Conservation (phyloP, 306 rosid genomes). For the Hylodesmum podocarpum region DNA sequence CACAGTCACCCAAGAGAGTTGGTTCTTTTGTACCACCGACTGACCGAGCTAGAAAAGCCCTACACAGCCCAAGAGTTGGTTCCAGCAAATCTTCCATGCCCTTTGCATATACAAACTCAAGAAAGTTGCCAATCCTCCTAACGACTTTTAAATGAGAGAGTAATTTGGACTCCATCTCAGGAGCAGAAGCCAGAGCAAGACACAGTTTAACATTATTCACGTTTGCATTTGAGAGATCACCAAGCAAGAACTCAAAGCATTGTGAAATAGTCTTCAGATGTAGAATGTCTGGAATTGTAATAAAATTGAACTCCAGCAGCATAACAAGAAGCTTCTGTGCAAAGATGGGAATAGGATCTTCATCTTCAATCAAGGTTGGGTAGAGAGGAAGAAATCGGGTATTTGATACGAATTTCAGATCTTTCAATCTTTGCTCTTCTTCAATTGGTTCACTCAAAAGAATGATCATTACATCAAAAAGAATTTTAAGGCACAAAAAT, state of each 20-base stretch:
- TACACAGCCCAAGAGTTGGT: slow-evolving; percentile 86
- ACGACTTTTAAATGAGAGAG: slow-evolving; percentile 93
- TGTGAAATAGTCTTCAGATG: slow-evolving; percentile 89
- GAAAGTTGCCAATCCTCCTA: slow-evolving; percentile 81
- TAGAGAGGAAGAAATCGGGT: slow-evolving; percentile 85
- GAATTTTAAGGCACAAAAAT: slow-evolving; percentile 87
- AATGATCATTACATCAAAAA: slow-evolving; percentile 79
- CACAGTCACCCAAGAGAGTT: slow-evolving; percentile 57
- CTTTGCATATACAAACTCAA: slow-evolving; percentile 82
- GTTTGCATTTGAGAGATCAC: slow-evolving; percentile 90
- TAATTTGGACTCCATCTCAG: slow-evolving; percentile 91
- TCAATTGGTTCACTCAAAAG: slow-evolving; percentile 73
- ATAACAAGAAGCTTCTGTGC: slow-evolving; percentile 99
- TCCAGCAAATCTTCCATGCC: slow-evolving; percentile 94
- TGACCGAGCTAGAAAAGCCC: slow-evolving; percentile 85
- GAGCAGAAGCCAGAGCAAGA: slow-evolving; percentile 88
- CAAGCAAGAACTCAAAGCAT: slow-evolving; percentile 94
- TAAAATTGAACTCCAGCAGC: slow-evolving; percentile 72
- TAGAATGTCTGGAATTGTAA: slow-evolving; percentile 80
- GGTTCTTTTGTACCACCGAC: slow-evolving; percentile 67
- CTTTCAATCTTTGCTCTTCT: slow-evolving; percentile 65
- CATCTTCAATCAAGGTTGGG: slow-evolving; percentile 88
- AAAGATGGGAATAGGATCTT: slow-evolving; percentile 92
- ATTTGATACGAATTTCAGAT: slow-evolving; percentile 69
- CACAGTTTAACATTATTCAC: slow-evolving; percentile 84